A percentile compares a stretch with the other conserved stretches of the same genome.
Evolutionary conservation across 163 green algal genomes (phyloP).

Genomic region (Scenedesmus sp.): DNA sequence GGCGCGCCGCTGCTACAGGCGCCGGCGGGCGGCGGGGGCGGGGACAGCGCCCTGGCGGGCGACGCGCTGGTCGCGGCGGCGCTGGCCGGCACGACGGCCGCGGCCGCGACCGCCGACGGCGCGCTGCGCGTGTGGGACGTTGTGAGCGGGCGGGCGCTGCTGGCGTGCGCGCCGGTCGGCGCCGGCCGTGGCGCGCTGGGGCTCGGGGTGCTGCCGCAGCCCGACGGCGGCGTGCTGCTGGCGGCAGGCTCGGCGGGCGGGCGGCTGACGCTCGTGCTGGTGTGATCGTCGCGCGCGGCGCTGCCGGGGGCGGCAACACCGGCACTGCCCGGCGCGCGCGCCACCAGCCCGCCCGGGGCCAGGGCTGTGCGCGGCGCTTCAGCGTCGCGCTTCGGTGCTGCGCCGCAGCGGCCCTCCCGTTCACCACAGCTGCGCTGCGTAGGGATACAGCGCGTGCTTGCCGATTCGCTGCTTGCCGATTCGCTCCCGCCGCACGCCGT

Average conservation of each 20-base stretch:
- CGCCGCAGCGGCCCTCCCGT: no score
- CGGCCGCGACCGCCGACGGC: not conserved
- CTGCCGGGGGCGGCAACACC: not conserved
- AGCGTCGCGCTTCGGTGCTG: conserved; percentile 53
- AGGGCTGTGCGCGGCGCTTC: not conserved
- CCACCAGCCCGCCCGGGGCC: not conserved
- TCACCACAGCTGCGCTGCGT: conserved; percentile 56
- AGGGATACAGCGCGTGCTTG: no score
- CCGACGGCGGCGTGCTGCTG: not conserved
- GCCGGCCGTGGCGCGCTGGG: not conserved
- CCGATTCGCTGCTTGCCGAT: no score
- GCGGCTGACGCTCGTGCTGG: not conserved
- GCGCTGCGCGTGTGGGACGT: not conserved
- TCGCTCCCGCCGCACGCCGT: conserved; percentile 50
- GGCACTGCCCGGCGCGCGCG: not conserved
- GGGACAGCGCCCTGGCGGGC: not conserved
- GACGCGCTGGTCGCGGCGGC: not conserved
- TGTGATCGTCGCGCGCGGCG: not conserved
- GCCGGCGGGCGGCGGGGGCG: not conserved
- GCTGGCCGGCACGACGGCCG: not conserved
- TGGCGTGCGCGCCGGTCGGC: not conserved
- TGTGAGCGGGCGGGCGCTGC: not conserved
- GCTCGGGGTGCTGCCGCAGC: not conserved
- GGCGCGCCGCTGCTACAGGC: not conserved
- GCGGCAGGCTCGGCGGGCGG: not conserved